Conservation (phyloP, 139 green algal genomes). For the Marvania coccoides region DNA sequence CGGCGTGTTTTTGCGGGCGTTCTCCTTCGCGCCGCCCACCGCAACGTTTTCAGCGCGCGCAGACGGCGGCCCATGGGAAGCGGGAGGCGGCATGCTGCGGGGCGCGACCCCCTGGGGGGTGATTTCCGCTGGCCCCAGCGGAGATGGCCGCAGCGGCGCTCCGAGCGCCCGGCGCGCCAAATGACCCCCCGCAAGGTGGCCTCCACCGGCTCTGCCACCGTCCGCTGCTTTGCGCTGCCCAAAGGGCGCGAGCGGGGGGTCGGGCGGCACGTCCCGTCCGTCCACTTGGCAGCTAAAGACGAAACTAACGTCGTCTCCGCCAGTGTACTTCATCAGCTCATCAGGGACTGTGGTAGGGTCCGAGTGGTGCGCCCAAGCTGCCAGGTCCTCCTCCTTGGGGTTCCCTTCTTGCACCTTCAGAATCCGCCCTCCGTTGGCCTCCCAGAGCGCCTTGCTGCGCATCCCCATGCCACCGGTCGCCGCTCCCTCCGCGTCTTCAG, state of each 20-base stretch:
- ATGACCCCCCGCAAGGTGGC: not conserved
- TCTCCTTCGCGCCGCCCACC: no score
- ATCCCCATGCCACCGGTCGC: not conserved
- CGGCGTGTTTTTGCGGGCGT: no score
- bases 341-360: conserved; percentile 68
- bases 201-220: not conserved
- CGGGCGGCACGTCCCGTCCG: conserved; percentile 32
- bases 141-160: not conserved
- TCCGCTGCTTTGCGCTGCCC: not conserved
- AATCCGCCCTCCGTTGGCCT: not conserved
- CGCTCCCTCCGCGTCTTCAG: not conserved
- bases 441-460: not conserved
- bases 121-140: not conserved
- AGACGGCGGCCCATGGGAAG: no score
- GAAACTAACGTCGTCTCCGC: conserved; percentile 66
- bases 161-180: not conserved
- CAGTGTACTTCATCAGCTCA: conserved; percentile 45
- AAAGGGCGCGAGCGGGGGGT: conserved; percentile 7
- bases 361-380: conserved; percentile 84
- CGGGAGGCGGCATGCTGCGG: no score
- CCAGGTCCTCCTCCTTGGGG: conserved; percentile 86
- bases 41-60: no score
- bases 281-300: conserved; percentile 77
- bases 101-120: no score
- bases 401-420: conserved; percentile 58